phyloP scores from a whole-genome alignment of 2,329 filamentous ascomycete genomes.

The Monosporascus sp. region DNA sequence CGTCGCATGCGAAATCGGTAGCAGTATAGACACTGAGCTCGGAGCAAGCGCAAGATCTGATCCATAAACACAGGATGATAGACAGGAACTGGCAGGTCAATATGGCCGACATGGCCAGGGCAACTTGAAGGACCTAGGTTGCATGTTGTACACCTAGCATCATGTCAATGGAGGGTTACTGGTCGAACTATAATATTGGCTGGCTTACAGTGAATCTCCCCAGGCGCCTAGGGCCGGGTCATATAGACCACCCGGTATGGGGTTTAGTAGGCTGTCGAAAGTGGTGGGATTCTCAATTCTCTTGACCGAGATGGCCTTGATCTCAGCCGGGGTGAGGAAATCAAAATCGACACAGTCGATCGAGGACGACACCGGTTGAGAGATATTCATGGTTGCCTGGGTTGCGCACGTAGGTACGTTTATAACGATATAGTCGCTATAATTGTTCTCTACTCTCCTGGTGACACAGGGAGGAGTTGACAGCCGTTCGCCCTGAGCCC shows the following conservation, averaged over 20 bases:
- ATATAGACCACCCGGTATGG: constrained; percentile 85
- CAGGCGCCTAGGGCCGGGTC: constrained; percentile 88
- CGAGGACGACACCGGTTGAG: constrained; percentile 76
- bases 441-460: neutral
- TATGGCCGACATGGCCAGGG: constrained; percentile 90
- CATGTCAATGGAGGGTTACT: constrained; percentile 3
- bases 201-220: constrained; percentile 71
- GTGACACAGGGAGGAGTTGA: neutral
- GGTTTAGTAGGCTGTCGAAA: constrained; percentile 89
- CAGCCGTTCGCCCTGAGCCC: too few relatives aligned
- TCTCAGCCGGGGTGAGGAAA: constrained; percentile 76
- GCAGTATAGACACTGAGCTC: constrained; percentile 88
- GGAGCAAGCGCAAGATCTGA: constrained; percentile 77
- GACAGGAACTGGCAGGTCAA: constrained; percentile 86
- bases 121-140: constrained; percentile 76
- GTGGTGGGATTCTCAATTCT: constrained; percentile 88
- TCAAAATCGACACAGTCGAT: constrained; percentile 87
- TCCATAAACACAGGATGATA: constrained; percentile 98
- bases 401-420: neutral
- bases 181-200: constrained; percentile 24
- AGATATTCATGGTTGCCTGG: constrained; percentile 55
- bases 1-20: constrained; percentile 77
- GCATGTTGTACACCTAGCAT: constrained; percentile 79
- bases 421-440: constrained; percentile 3
- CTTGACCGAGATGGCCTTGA: constrained; percentile 86